These are phyloP conservation scores for Tetrahymena thermophila DNA, from an alignment of 73 alveolate genomes.

Conservation along the genomic window DNA sequence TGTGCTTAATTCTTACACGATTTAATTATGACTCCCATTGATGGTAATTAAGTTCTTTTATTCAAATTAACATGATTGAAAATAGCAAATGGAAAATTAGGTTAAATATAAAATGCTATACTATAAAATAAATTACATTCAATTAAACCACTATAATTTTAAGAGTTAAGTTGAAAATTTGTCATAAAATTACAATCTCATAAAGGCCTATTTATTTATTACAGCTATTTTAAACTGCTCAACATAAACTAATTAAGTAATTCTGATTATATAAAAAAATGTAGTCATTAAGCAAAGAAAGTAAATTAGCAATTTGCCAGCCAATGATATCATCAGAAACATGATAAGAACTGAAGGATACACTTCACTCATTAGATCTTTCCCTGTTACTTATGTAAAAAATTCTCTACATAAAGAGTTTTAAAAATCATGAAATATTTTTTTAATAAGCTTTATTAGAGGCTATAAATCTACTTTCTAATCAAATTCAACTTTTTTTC, in stretches of 20 bases:
- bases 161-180: no score
- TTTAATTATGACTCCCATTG: slow-evolving; percentile 77
- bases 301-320: slow-evolving; percentile 40
- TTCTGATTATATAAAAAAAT: not conserved
- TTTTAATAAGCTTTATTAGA: not conserved
- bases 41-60: slow-evolving; percentile 36
- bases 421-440: not conserved
- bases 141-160: no score
- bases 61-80: not conserved
- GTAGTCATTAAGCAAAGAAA: slow-evolving; percentile 73
- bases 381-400: slow-evolving; percentile 63
- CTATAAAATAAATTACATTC: no score
- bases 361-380: slow-evolving; percentile 53
- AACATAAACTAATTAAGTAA: no score
- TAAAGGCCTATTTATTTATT: no score
- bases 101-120: no score
- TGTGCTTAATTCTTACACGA: slow-evolving; percentile 74
- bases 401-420: not conserved
- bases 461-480: not conserved
- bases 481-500: not conserved
- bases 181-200: no score
- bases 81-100: not conserved
- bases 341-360: slow-evolving; percentile 66
- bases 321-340: slow-evolving; percentile 22
- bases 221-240: not conserved